Percentiles rank a stretch among this genome's conserved stretches.
Evolutionary conservation across 179 eudicot species (phyloP).

Genomic region (Vitellaria paradoxa): DNA sequence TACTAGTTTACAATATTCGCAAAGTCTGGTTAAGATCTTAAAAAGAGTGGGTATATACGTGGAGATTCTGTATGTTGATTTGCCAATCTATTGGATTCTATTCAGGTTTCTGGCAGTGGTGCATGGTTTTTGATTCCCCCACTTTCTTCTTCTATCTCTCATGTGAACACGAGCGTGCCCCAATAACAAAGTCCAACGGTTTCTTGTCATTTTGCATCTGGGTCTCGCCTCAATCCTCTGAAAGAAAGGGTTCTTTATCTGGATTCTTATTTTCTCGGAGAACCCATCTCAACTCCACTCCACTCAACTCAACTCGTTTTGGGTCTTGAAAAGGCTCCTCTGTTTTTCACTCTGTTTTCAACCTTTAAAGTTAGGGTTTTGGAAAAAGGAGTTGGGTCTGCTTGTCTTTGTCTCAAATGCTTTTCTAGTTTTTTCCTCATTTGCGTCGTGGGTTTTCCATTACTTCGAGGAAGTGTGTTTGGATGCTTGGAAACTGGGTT

Average conservation of each 20-base stretch:
- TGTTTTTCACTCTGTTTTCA: conserved; percentile 6
- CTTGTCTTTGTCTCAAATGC: too few relatives aligned
- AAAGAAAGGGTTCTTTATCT: neutral
- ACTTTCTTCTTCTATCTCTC: neutral
- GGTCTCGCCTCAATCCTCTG: neutral
- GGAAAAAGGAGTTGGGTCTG: neutral
- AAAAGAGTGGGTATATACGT: too few relatives aligned
- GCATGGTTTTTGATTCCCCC: too few relatives aligned
- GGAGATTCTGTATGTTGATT: too few relatives aligned
- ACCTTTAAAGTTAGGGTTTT: conserved; percentile 12
- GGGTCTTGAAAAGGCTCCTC: neutral
- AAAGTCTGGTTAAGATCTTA: too few relatives aligned
- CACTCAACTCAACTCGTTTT: neutral
- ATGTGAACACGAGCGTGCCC: neutral
- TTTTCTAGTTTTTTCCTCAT: neutral
- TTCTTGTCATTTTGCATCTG: too few relatives aligned
- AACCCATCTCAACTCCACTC: neutral
- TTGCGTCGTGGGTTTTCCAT: neutral
- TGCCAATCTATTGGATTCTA: too few relatives aligned
- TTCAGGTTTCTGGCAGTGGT: too few relatives aligned
- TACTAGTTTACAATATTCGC: too few relatives aligned
- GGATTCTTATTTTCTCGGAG: neutral
- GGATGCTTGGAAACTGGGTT: conserved; percentile 3
- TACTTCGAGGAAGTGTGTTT: neutral
- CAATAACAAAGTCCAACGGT: too few relatives aligned